Evolutionary conservation across 805 yeast genomes (phyloP), one percentile per base, ranked within the genome.

Genomic region (Wickerhamiella nectarea): DNA sequence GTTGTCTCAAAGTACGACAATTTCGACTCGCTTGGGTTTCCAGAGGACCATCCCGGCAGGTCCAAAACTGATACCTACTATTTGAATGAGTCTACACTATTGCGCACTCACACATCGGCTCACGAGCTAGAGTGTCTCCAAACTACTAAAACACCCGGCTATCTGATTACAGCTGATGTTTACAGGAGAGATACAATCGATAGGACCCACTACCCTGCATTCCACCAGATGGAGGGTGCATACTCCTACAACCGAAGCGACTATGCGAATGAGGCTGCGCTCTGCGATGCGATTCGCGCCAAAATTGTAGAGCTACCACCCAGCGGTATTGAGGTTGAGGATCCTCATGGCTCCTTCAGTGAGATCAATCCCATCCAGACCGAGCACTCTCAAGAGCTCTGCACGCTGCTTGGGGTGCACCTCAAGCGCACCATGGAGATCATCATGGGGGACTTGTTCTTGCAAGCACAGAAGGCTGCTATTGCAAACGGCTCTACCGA

Each of bases 161-260:
- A 82, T 61, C 71, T 91, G 50, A 87, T 91, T 38, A 73, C 94
- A 10, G 98, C 97, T 1, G 98, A 91, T 61, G 98, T 91, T 8
- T 91, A 87, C 58, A 72, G 98, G 56, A 72, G 94, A 55, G 98
- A 91, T 62, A 95, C 89, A 55, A 84, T 91, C 45, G 98, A 91
- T 61, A 71, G 83, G 51, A 86, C 97, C 0, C 98, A 91, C 60
- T 91, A 91, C 58, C 97, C 98, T 1, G 96, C 82, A 0, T 91
- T 91, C 64, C 96, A 91, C 56, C 98, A 91, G 62, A 76, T 91
- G 85, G 98, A 91, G 63, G 98, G 97, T 38, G 96, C 95, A 2
- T 67, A 91, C 47, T 61, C 79, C 2, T 91, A 97, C 97, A 65
- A 73, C 6, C 66, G 79, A 43, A 59, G 62, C 9, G 70, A 67